Conservation (phyloP, 371 early-diverging fungal genomes). For the Mucor lusitanicus region DNA sequence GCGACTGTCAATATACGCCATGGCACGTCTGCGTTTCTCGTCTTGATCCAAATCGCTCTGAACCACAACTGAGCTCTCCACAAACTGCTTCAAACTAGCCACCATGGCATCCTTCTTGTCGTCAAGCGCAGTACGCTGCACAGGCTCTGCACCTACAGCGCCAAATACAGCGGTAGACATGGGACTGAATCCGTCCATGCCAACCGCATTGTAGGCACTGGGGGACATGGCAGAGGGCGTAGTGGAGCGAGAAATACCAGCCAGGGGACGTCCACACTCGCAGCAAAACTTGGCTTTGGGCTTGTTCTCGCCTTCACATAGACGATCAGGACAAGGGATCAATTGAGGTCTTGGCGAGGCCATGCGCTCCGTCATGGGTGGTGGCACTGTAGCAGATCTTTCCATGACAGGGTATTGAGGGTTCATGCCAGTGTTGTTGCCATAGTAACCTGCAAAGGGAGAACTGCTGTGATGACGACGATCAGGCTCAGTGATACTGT, state of each 20-base stretch:
- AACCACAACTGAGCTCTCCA: slow-evolving; percentile 39
- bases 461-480: slow-evolving; percentile 4
- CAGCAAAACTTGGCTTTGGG: slow-evolving; percentile 73
- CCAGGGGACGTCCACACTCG: slow-evolving; percentile 69
- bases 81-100: slow-evolving; percentile 7
- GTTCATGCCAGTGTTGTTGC: background rate
- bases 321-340: slow-evolving; percentile 50
- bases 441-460: slow-evolving; percentile 4
- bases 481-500: slow-evolving; percentile 12
- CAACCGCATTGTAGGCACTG: background rate
- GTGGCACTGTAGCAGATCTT: slow-evolving; percentile 28
- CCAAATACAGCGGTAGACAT: background rate
- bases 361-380: slow-evolving; percentile 24
- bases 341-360: slow-evolving; percentile 17
- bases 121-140: slow-evolving; percentile 11
- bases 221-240: slow-evolving; percentile 36
- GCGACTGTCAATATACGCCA: slow-evolving; percentile 57
- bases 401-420: slow-evolving; percentile 5
- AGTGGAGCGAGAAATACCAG: slow-evolving; percentile 46
- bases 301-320: slow-evolving; percentile 68
- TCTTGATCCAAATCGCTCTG: slow-evolving; percentile 48
- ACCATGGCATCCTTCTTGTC: slow-evolving; percentile 11
- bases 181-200: background rate
- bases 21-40: slow-evolving; percentile 67
- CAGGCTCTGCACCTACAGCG: background rate